These are phyloP conservation scores for Didymella exigua DNA, from an alignment of 2,329 filamentous ascomycete species.

Conservation along the genomic window DNA sequence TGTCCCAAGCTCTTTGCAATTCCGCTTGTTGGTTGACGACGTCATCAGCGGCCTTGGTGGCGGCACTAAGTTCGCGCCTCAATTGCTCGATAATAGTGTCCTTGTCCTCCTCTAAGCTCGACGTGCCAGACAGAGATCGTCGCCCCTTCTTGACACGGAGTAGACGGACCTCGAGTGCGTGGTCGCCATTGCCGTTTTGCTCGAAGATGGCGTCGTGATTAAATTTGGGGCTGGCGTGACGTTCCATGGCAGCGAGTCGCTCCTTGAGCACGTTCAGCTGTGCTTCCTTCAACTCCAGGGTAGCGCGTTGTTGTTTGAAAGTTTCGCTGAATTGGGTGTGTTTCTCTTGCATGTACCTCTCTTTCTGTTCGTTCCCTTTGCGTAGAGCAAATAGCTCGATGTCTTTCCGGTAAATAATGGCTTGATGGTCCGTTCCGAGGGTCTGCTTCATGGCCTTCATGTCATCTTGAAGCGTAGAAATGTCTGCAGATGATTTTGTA, in stretches of 20 bases:
- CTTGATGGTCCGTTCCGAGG: constrained; percentile 41
- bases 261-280: constrained; percentile 40
- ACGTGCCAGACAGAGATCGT: constrained; percentile 21
- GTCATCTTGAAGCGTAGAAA: constrained; percentile 37
- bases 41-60: constrained; percentile 26
- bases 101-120: constrained; percentile 34
- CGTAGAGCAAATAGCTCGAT: constrained; percentile 46
- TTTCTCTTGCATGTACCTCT: constrained; percentile 39
- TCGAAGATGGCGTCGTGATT: constrained; percentile 19
- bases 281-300: constrained; percentile 39
- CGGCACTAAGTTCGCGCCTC: constrained; percentile 32
- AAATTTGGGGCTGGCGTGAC: constrained; percentile 23
- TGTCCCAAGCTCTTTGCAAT: constrained; percentile 40
- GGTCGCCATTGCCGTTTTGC: constrained; percentile 26
- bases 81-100: constrained; percentile 37
- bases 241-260: constrained; percentile 34
- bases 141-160: constrained; percentile 38
- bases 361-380: constrained; percentile 45
- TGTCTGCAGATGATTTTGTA: constrained; percentile 38
- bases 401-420: constrained; percentile 44
- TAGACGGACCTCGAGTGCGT: constrained; percentile 41
- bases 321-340: constrained; percentile 37
- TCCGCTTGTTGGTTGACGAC: constrained; percentile 38
- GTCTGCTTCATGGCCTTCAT: constrained; percentile 40
- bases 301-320: constrained; percentile 32